Evolutionary conservation across 331 rosid species (phyloP), one percentile per base, ranked within the genome.

Genomic region (Acacia pycnantha): DNA sequence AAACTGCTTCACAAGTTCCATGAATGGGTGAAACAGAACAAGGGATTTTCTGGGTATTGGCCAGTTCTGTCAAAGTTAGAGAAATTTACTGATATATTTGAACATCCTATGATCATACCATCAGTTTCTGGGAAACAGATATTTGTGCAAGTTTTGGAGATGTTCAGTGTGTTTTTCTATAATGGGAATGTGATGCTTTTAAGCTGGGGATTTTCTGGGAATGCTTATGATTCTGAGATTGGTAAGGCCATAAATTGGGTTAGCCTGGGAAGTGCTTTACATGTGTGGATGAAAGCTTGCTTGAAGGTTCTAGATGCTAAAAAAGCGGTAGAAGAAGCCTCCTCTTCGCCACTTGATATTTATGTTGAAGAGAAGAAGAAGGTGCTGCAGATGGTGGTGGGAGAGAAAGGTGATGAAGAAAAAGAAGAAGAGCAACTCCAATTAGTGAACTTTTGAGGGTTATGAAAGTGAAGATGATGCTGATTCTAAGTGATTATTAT

Each of bases 231-330:
- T 71, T 47, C 76, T 66, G 90, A 82, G 33, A 80, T 82, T 82
- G 88, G 83, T 2, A 84, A 76, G 72, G 88, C 84, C 15, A 82
- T 87, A 3, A 82, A 86, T 40, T 84, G 90, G 88, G 84, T 87
- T 58, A 76, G 90, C 41, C 41, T 84, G 84, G 90, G 90, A 2
- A 82, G 86, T 41, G 79, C 88, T 44, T 72, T 87, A 78, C 81
- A 84, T 84, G 88, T 87, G 76, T 84, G 88, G 88, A 82, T 82
- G 61, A 84, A 87, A 86, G 81, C 81, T 79, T 56, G 81, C 9
- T 10, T 87, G 22, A 82, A 69, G 78, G 81, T n/a, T 6, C 33
- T 72, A 0, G 64, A 69, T 70, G 83, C 56, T 61, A 68, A 70
- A 64, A 67, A 79, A 46, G 73, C 80, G 35, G 71, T 27, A 37